Evolutionary conservation across 2,329 filamentous ascomycete genomes (phyloP), one percentile per base, ranked within the genome.

Genomic region (Diaporthe sp.): DNA sequence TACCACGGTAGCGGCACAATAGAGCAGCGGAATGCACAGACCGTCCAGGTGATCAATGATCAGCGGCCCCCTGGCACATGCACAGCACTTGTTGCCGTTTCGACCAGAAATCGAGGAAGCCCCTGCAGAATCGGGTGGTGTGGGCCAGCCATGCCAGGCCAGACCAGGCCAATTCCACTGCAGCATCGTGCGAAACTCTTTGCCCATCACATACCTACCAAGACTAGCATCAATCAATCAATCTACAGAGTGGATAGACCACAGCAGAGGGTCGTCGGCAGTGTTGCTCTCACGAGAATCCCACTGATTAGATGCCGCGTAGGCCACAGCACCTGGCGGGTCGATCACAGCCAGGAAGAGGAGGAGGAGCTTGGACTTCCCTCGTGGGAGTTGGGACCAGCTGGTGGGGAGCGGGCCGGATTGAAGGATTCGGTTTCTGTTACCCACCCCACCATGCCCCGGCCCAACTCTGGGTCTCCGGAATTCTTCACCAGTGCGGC

Each of bases 11-110:
- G 65, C 46, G 46, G 65, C 49, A 69, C 65, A 69, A 39, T 28
- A 69, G 65, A 69, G 49, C 65, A 55, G 42, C 34, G 65, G 65
- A 69, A 69, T 69, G 65, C 65, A 69, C 65, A 69, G 65, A 69
- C 65, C 65, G 65, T 69, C 65, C 49, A 55, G 65, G 42, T 55
- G 65, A 69, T 69, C 65, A 69, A 55, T 69, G 65, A 69, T 69
- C 65, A 55, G 65, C 65, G 65, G 2, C 34, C 49, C 65, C 65
- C 65, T 55, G 65, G 65, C 65, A 69, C 46, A 69, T 42, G 49
- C 46, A 55, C 65, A 39, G 49, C 65, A 51, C 46, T 49, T 69
- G 49, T 22, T 55, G 65, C 65, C 49, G 65, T 69, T 69, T 69
- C 65, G 34, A 69, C 31, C 65, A 69, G 65, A 69, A 53, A 55